Conservation (phyloP, 345 rosid species). For the Stellera chamaejasme region DNA sequence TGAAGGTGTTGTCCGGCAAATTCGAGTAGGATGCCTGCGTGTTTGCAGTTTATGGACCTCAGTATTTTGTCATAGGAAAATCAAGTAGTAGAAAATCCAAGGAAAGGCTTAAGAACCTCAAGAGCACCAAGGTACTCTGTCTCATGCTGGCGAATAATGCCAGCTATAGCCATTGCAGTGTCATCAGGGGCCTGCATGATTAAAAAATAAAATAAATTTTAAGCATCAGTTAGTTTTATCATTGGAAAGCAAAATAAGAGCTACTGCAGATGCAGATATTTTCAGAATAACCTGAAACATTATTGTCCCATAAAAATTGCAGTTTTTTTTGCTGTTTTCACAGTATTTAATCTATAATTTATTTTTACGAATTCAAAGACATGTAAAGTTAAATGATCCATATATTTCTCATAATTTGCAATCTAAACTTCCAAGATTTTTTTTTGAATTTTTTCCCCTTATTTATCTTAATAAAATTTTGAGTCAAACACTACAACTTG, state of each 20-base stretch:
- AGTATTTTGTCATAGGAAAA: slow-evolving; percentile 3
- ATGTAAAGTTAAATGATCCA: too few relatives aligned
- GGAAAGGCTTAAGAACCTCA: slow-evolving; percentile 42
- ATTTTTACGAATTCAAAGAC: too few relatives aligned
- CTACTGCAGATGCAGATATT: neutral
- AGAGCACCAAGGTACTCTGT: slow-evolving; percentile 82
- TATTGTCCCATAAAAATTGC: neutral
- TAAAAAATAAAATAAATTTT: too few relatives aligned
- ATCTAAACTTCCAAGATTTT: too few relatives aligned
- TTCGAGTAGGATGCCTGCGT: slow-evolving; percentile 84
- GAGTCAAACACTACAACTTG: too few relatives aligned
- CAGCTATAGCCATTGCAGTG: slow-evolving; percentile 56
- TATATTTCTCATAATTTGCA: too few relatives aligned
- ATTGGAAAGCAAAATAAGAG: too few relatives aligned
- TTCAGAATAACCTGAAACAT: neutral
- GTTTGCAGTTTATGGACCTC: neutral
- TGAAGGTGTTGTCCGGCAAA: slow-evolving; percentile 90
- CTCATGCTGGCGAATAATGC: slow-evolving; percentile 79
- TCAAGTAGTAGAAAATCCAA: slow-evolving; percentile 4
- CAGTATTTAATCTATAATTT: too few relatives aligned
- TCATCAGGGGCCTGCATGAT: slow-evolving; percentile 77
- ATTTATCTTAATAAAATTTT: too few relatives aligned
- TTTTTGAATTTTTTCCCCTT: too few relatives aligned
- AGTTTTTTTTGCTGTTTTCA: too few relatives aligned
- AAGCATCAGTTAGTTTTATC: too few relatives aligned